phyloP scores from a whole-genome alignment of 2,329 filamentous ascomycete genomes.

The Fusarium sp. region DNA sequence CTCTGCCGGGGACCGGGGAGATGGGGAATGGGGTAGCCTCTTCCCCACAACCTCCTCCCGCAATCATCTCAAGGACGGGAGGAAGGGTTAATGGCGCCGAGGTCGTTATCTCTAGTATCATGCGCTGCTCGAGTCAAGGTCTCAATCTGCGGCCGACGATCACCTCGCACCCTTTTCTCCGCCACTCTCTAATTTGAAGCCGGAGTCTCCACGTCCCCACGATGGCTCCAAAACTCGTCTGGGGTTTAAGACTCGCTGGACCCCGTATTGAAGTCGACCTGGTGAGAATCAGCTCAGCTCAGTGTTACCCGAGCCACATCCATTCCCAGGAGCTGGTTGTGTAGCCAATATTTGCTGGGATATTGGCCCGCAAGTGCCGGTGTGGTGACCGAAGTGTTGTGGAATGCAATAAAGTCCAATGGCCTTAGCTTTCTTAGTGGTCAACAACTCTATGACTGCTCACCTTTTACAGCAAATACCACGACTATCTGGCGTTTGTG shows the following conservation, averaged over 20 bases:
- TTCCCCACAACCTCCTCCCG: conserved; percentile 42
- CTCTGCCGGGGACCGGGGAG: conserved; percentile 27
- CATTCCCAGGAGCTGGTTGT: conserved; percentile 4
- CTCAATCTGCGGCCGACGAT: conserved; percentile 26
- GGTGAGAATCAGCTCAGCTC: conserved; percentile 12
- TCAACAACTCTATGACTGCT: conserved; percentile 9
- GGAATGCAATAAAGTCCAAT: conserved; percentile 2
- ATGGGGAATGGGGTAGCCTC: conserved; percentile 40
- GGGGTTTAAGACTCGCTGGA: not conserved
- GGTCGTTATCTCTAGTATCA: conserved; percentile 21
- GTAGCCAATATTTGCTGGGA: conserved; percentile 23
- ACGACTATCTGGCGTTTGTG: conserved; percentile 14
- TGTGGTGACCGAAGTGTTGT: conserved; percentile 18
- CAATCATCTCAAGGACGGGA: conserved; percentile 16
- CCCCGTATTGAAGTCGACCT: conserved; percentile 1
- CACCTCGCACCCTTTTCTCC: conserved; percentile 13
- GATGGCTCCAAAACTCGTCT: conserved; percentile 5
- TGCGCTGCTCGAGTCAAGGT: conserved; percentile 33
- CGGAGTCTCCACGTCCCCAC: conserved; percentile 15
- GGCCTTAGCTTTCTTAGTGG: not conserved
- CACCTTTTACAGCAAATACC: conserved; percentile 5
- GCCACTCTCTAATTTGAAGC: conserved; percentile 23
- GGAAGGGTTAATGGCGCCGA: conserved; percentile 11
- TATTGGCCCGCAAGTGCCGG: conserved; percentile 27
- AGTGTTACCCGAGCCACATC: conserved; percentile 14